Evolutionary conservation across 169 alveolate genomes (phyloP).

Genomic region (Cryptosporidium canis): DNA sequence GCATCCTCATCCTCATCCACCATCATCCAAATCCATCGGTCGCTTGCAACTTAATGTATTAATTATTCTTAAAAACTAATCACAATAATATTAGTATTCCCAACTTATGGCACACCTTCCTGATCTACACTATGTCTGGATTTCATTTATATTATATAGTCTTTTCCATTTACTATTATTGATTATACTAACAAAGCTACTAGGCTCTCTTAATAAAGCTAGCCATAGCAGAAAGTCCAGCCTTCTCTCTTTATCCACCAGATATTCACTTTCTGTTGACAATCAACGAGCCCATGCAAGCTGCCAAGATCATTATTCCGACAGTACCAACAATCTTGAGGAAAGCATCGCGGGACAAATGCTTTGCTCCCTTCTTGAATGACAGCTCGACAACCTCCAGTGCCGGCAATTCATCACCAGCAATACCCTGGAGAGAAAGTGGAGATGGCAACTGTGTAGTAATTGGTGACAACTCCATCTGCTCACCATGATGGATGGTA

Average conservation of each 20-base stretch:
- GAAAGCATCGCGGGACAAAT: constrained; percentile 65
- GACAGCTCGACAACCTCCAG: constrained; percentile 32
- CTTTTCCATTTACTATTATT: neutral
- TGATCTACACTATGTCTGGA: neutral
- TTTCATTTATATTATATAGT: neutral
- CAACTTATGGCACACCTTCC: constrained; percentile 17
- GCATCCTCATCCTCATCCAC: neutral
- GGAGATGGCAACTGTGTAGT: constrained; percentile 21
- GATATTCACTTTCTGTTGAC: constrained; percentile 36
- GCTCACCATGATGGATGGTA: constrained; percentile 25
- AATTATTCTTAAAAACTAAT: constrained; percentile 10
- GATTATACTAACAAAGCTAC: neutral
- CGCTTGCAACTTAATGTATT: constrained; percentile 2
- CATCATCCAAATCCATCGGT: neutral
- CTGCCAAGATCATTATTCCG: constrained; percentile 34
- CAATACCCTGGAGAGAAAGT: constrained; percentile 61
- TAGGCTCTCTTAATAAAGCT: neutral
- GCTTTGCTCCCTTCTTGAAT: constrained; percentile 71
- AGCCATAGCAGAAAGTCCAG: neutral
- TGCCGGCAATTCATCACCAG: constrained; percentile 72
- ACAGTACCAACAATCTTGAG: constrained; percentile 62
- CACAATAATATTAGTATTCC: neutral
- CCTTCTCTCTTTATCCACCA: neutral
- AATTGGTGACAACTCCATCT: constrained; percentile 42
- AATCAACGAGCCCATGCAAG: constrained; percentile 62